phyloP scores from a whole-genome alignment of 2,329 filamentous ascomycete genomes.

The Aspergillus fumigatiaffinis region DNA sequence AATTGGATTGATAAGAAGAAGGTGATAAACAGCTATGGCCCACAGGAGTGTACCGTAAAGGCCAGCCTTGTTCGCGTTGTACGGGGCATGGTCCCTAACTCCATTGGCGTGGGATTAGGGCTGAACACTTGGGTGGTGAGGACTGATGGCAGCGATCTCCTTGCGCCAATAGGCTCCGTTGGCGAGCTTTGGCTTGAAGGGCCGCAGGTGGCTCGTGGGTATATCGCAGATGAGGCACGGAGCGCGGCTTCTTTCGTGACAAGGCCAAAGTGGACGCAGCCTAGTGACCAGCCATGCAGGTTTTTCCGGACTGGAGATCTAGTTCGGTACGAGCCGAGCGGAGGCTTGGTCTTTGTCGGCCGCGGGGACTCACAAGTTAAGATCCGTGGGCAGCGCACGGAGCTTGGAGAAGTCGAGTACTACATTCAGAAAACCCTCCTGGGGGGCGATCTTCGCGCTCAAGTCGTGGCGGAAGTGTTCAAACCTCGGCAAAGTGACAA shows the following conservation, averaged over 20 bases:
- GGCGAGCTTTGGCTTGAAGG: constrained; percentile 5
- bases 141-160: background rate
- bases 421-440: background rate
- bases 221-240: background rate
- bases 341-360: background rate
- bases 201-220: background rate
- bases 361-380: constrained; percentile 1
- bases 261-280: background rate
- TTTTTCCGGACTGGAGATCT: constrained; percentile 2
- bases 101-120: no score
- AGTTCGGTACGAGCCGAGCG: background rate
- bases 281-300: background rate
- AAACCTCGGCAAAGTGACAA: background rate
- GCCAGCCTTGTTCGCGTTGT: no score
- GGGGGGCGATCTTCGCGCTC: background rate
- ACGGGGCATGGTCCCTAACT: no score
- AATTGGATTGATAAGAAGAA: no score
- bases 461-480: background rate
- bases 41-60: no score
- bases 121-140: constrained; percentile 1
- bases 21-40: no score
- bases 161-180: constrained; percentile 3
- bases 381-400: background rate
- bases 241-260: constrained; percentile 4
- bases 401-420: background rate